Conservation (phyloP, 768 basidiomycete species). For the Lyophyllum shimeji region DNA sequence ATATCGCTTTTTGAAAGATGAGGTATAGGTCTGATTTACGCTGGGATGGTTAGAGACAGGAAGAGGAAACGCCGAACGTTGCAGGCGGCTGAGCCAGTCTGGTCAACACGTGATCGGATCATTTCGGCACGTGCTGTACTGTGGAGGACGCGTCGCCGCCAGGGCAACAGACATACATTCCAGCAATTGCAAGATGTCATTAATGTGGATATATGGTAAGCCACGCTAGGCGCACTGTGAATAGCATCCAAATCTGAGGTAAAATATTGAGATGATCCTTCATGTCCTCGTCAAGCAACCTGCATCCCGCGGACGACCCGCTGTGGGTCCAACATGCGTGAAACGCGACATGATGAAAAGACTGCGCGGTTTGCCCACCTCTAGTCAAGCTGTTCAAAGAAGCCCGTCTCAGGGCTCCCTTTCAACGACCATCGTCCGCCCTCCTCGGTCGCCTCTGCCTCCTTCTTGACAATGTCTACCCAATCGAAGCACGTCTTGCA, state of each 20-base stretch:
- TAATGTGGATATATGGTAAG: too few species aligned
- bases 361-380: background rate
- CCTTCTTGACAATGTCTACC: conserved; percentile 27
- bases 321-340: background rate
- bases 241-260: too few species aligned
- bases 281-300: too few species aligned
- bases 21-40: background rate
- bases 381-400: conserved; percentile 7
- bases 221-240: too few species aligned
- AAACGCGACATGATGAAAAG: background rate
- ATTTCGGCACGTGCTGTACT: background rate
- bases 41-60: background rate
- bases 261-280: too few species aligned
- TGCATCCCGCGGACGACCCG: too few species aligned
- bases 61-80: too few species aligned
- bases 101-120: background rate
- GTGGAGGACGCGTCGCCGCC: background rate
- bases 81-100: too few species aligned
- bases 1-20: too few species aligned
- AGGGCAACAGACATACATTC: too few species aligned
- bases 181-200: too few species aligned
- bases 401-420: conserved; percentile 5
- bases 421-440: conserved; percentile 22
- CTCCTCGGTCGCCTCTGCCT: conserved; percentile 22
- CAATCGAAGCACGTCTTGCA: conserved; percentile 36